Evolutionary conservation across 768 basidiomycete species (phyloP).

Genomic region (Pleurotus cornucopiae): DNA sequence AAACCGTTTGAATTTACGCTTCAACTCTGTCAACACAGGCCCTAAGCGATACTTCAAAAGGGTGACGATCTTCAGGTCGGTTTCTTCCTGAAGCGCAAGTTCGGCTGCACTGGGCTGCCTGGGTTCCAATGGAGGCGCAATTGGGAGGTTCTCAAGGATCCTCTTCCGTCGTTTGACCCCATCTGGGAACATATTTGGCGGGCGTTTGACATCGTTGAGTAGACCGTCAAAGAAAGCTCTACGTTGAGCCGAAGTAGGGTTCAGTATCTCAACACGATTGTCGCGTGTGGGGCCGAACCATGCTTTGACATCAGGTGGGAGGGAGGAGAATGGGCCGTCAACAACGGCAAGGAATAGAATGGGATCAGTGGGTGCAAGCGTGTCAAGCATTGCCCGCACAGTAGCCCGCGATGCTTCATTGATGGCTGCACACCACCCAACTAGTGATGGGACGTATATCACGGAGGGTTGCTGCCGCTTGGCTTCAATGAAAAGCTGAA

Average conservation of each 20-base stretch:
- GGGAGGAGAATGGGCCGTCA: slow-evolving; percentile 64
- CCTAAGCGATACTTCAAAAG: slow-evolving; percentile 89
- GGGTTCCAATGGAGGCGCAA: slow-evolving; percentile 89
- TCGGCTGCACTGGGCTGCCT: slow-evolving; percentile 78
- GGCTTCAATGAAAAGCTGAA: slow-evolving; percentile 94
- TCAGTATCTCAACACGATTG: slow-evolving; percentile 62
- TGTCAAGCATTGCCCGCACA: slow-evolving; percentile 87
- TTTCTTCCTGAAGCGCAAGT: slow-evolving; percentile 77
- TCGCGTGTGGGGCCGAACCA: slow-evolving; percentile 87
- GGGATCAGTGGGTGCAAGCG: slow-evolving; percentile 87
- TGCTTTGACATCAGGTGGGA: slow-evolving; percentile 78
- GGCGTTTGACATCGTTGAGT: slow-evolving; percentile 62
- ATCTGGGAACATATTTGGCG: slow-evolving; percentile 87
- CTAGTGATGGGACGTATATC: slow-evolving; percentile 88
- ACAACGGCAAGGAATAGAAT: slow-evolving; percentile 89
- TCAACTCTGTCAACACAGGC: slow-evolving; percentile 82
- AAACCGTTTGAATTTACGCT: slow-evolving; percentile 89
- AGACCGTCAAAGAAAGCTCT: slow-evolving; percentile 73
- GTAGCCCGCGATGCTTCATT: slow-evolving; percentile 82
- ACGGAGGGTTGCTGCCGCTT: slow-evolving; percentile 96
- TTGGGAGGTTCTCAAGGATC: slow-evolving; percentile 77
- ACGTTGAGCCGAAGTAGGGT: slow-evolving; percentile 55
- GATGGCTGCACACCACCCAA: slow-evolving; percentile 82
- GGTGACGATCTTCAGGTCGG: slow-evolving; percentile 72
- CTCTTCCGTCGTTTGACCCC: slow-evolving; percentile 81